Base-by-base conservation (phyloP, 202 grass and related monocot genomes). In the Brachypodium distachyon region DNA sequence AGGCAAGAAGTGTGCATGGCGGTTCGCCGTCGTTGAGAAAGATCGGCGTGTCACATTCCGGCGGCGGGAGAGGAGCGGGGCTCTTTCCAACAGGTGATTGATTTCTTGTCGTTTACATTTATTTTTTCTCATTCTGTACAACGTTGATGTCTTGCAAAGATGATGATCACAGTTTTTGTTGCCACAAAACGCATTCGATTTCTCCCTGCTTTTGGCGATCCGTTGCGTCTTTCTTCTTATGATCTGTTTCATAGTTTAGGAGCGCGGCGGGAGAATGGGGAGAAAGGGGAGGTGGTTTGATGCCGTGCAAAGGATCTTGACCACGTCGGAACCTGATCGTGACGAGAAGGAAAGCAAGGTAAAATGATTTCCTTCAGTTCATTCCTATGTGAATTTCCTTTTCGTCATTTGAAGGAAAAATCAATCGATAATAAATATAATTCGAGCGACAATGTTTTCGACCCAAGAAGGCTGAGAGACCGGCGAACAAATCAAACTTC, bases 241-340 rank as follows among this genome's bases (percentile, higher is more conserved):
- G 4, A 64, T 12, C 6, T 19, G 14, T 16, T 9, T 25, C 0
- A 11, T 29, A 25, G 44, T 3, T 16, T 16, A 72, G 39, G 57
- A n/a, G 6, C 36, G 27, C 8, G 32, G 61, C 12, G 22, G 31
- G 42, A 18, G 7, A 68, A 93, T 94, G 94, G 88, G 88, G 19
- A 92, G 39, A n/a, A 94, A 94, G 76, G 74, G 19, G 44, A 92
- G 61, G 74, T 94, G 94, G 94, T 88, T 88, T 27, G 74, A 81
- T 23, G 64, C 84, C 59, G 72, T 97, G 54, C 92, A 97, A 44
- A 94, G 51, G 36, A 62, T 85, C 39, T 50, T 97, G 57, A 88
- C 19, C 53, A 27, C 67, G 18, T 87, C 79, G 5, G 67, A 83
- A 42, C 72, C 82, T 43, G 57, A 62, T 58, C 71, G 33, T 0